Base-by-base conservation (phyloP, 2,329 filamentous ascomycete species). In the Pezicula radicicola region DNA sequence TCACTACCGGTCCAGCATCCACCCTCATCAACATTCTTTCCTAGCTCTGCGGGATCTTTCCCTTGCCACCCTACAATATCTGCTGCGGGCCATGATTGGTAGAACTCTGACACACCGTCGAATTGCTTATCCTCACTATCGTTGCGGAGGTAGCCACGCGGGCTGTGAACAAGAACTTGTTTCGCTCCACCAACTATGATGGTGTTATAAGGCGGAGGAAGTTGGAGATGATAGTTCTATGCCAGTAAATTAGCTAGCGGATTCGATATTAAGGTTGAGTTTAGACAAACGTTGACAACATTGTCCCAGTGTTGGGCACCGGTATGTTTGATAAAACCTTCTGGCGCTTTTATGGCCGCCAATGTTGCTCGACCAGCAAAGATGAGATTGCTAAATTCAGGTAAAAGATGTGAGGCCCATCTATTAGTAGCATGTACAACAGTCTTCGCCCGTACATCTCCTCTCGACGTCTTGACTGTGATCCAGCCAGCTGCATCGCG, bases 361-460 rank as follows among this genome's bases (percentile, higher is more conserved):
- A 68, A 46, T 7, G 63, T 49, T 48, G 27, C 51, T 33, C 48
- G 48, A 28, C 25, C 16, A 6, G 75, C 70, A 0, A 73, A 70
- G 16, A 79, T 62, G 35, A 70, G 72, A 13, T 71, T 70, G 6
- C 70, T 67, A 1, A 83, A 66, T 0, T 74, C 65, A 0, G 83
- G 82, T 1, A 85, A 69, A 9, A 89, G 63, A 13, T 79, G 74
- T 1, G 81, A 78, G 0, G 83, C 86, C 64, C 87, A 88, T 13
- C 73, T 84, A 57, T 89, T 89, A 2, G 82, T 87, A 12, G 84
- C 84, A 37, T 87, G 74, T 16, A 88, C 70, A 15, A 88, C 71
- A 30, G 75, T 75, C 25, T 70, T 72, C 1, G 85, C 73, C 6
- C 59, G 64, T 48, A 86, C 75, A 0, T 55, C 62, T 10, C 85